Evolutionary conservation across 2,329 filamentous ascomycete genomes (phyloP).

Genomic region (Hymenoscyphus scutula): DNA sequence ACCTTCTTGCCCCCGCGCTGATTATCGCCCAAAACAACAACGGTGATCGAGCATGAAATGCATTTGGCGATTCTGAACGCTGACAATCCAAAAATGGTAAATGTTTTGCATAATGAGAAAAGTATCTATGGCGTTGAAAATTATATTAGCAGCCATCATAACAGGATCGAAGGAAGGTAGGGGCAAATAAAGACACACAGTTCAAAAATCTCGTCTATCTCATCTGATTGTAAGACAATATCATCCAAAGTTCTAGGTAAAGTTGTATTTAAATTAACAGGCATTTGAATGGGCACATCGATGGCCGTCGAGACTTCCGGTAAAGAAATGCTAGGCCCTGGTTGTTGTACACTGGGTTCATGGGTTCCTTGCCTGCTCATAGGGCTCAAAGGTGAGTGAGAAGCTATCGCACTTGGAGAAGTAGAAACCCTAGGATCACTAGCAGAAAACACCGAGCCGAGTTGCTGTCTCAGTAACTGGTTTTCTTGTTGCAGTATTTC

Average conservation of each 20-base stretch:
- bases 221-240: slow-evolving; percentile 10
- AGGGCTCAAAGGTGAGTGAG: slow-evolving; percentile 12
- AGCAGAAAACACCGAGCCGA: slow-evolving; percentile 8
- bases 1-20: slow-evolving; percentile 15
- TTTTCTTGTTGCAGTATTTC: slow-evolving; percentile 18
- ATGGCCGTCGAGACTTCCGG: background rate
- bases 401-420: slow-evolving; percentile 14
- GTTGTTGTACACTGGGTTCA: slow-evolving; percentile 4
- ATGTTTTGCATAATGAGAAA: slow-evolving; percentile 16
- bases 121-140: slow-evolving; percentile 10
- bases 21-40: slow-evolving; percentile 20
- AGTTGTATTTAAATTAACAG: slow-evolving; percentile 3
- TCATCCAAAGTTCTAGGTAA: slow-evolving; percentile 13
- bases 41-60: slow-evolving; percentile 17
- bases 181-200: slow-evolving; percentile 7
- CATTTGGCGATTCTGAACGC: slow-evolving; percentile 15
- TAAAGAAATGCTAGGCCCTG: slow-evolving; percentile 5
- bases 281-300: background rate
- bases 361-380: slow-evolving; percentile 14
- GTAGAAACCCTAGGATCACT: slow-evolving; percentile 11
- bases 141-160: background rate
- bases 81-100: slow-evolving; percentile 16
- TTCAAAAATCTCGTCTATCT: slow-evolving; percentile 18
- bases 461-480: slow-evolving; percentile 14
- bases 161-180: background rate